Base-by-base conservation (phyloP, 2,329 filamentous ascomycete species). In the Aspergillus fischeri region DNA sequence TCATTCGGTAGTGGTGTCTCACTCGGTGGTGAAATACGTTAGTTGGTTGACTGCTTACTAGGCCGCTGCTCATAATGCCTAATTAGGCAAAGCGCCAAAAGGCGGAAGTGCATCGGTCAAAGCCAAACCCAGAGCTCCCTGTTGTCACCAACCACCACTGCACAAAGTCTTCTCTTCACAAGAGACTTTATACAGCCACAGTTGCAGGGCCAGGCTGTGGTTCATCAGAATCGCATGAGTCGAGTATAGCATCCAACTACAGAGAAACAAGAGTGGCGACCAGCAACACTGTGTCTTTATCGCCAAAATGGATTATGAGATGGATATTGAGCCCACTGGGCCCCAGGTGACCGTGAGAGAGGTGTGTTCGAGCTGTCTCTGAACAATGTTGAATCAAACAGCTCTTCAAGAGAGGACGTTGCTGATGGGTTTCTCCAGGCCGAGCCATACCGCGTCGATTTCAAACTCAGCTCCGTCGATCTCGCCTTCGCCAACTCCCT, bases 401-500 rank as follows among this genome's bases (percentile, higher is more conserved):
- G 14, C 5, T 58, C 55, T 55, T 24, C 17, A 35, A 20, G 10
- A 56, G 24, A 56, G 21, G 41, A 29, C 27, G 20, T 20, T 17
- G 42, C 50, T 53, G 49, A 53, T 24, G 5, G 11, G 11, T 6
- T 24, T 32, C 2, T 29, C 20, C 65, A 96, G 91, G 90, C 90
- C 63, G 90, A 92, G 71, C 80, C 80, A 62, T 85, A 87, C 67
- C 88, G 90, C 69, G 92, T 96, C 73, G 89, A 96, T 77, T 97
- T 97, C 80, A 88, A 94, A 75, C 86, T 99, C 57, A 88, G 86
- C 69, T 91, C 91, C 73, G 90, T 93, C 68, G 91, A 96, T 72
- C 87, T 97, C 58, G 85, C 92, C 61, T 91, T 97, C 67, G 93
- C 93, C 68, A 99, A 99, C 81, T 89, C 92, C 49, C 79, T 97